Evolutionary conservation across 805 yeast genomes (phyloP), one percentile per base, ranked within the genome.

Genomic region (Yarrowia sp.): DNA sequence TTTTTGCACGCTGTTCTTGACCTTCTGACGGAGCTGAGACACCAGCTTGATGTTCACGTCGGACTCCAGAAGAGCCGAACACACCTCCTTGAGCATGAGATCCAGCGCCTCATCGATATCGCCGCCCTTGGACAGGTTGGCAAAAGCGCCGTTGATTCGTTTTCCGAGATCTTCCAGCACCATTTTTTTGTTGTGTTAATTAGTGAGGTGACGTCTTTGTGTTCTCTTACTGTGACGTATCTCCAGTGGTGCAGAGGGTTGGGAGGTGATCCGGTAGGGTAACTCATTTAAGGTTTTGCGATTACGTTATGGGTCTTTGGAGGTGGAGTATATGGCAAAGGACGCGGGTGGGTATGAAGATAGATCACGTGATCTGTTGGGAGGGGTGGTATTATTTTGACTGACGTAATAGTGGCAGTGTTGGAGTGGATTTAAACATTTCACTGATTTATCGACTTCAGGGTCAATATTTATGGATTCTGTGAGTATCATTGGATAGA

Each of bases 21-120:
- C 84, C 72, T 89, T 87, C 71, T 85, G 89, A 75, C 97, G 85
- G 70, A 94, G 80, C 70, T 83, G 84, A 44, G 91, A 86, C 36
- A 94, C 99, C 58, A 94, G 82, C 72, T 85, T 86, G 75, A 95
- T 87, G 75, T 95, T 95, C 30, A 94, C 98, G 78, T 94, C 99
- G n/a, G 95, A 84, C 78, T 93, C 97, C 68, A 95, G 81, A 68
- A 94, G 83, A 0, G 99, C 99, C 69, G 90, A 88, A 69, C 96
- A 91, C 64, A 94, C 88, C 73, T 90, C 96, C 76, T 94, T 94
- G 73, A 95, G 80, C 88, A 93, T 85, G 39, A 76, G 76, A 73
- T 88, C 91, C 64, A 90, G 83, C 14, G 88, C 88, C 68, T 87
- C 91, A 69, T 85, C 88, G 46, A 85, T 82, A 17, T 82, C 84